Base-by-base conservation (phyloP, 73 alveolate genomes). In the Stentor roeselii region DNA sequence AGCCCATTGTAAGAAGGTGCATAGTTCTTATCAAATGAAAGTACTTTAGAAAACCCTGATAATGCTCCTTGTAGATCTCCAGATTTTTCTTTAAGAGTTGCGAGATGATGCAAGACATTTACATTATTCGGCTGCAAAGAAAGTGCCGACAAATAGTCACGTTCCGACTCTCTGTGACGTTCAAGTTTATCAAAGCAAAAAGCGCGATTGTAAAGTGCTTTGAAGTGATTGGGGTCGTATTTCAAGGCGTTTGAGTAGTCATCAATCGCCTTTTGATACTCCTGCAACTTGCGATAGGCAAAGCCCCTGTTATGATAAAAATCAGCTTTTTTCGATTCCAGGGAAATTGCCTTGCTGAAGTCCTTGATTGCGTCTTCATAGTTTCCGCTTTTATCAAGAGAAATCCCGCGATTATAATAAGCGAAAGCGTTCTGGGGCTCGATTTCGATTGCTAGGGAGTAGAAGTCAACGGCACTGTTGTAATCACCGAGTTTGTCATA, bases 271-370 rank as follows among this genome's bases (percentile, higher is more conserved):
- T 88, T 94, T 36, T 86, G 83, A 86, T 89, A 92, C 59, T 91
- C 93, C 78, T 94, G 92, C 87, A 92, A 90, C 91, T 97, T 97
- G 84, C 98, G 86, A 78, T 85, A 92, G 60, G 99, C 98, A 90
- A 94, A 97, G 35, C 99, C 99, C 76, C 99, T 76, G 86, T 97
- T 97, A 84, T 95, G 98, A 91, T 97, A 97, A 88, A 97, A 97
- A 84, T 97, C 99, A 30, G 98, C 98, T 86, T 95, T 97, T 76
- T 92, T 90, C 0, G 98, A 97, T 76, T 95, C 96, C 39, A 97
- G 42, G 67, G 87, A 95, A 3, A 97, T 97, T 3, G 99, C 99
- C 40, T 91, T 90, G 0, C 98, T 78, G 87, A 97, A 97, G 88
- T 92, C 96, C 78, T 89, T 89, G 67, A 97, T 92, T 32, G 99